phyloP scores from a whole-genome alignment of 148 eudicot genomes.

The Tetragonia tetragonoides region DNA sequence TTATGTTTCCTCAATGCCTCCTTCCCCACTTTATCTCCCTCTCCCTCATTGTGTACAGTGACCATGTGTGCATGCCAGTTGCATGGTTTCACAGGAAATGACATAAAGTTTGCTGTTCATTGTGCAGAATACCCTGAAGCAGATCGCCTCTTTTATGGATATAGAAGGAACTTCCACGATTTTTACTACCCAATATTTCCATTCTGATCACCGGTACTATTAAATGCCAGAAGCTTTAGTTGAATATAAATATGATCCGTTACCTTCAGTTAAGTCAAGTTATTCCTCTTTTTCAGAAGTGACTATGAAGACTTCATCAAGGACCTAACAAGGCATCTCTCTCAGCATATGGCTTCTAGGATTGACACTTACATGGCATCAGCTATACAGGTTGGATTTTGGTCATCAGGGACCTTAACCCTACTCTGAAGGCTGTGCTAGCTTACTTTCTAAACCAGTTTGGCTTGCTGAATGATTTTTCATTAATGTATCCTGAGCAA shows the following conservation, averaged over 20 bases:
- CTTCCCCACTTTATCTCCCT: not conserved
- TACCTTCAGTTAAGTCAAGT: slow-evolving; percentile 7
- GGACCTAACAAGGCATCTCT: slow-evolving; percentile 62
- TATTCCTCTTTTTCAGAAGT: slow-evolving; percentile 43
- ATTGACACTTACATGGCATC: slow-evolving; percentile 82
- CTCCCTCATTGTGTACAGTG: not conserved
- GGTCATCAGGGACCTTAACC: slow-evolving; percentile 2
- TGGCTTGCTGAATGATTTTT: not conserved
- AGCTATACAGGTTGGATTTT: slow-evolving; percentile 65
- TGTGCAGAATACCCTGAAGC: slow-evolving; percentile 67
- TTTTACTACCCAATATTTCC: slow-evolving; percentile 56
- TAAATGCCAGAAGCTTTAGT: slow-evolving; percentile 4
- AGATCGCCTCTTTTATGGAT: slow-evolving; percentile 59
- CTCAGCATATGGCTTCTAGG: slow-evolving; percentile 66
- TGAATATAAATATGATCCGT: not conserved
- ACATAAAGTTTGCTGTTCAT: slow-evolving; percentile 14
- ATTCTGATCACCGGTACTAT: slow-evolving; percentile 77
- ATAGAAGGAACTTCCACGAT: slow-evolving; percentile 55
- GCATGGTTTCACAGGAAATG: not conserved
- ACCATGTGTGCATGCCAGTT: slow-evolving; percentile 1
- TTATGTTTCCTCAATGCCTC: not conserved
- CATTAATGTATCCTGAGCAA: not conserved
- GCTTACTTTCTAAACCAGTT: not conserved
- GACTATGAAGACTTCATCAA: slow-evolving; percentile 95
- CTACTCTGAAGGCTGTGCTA: slow-evolving; percentile 2